These are phyloP conservation scores for Eudorina sp. DNA, from an alignment of 139 green algal species.

Conservation along the genomic window DNA sequence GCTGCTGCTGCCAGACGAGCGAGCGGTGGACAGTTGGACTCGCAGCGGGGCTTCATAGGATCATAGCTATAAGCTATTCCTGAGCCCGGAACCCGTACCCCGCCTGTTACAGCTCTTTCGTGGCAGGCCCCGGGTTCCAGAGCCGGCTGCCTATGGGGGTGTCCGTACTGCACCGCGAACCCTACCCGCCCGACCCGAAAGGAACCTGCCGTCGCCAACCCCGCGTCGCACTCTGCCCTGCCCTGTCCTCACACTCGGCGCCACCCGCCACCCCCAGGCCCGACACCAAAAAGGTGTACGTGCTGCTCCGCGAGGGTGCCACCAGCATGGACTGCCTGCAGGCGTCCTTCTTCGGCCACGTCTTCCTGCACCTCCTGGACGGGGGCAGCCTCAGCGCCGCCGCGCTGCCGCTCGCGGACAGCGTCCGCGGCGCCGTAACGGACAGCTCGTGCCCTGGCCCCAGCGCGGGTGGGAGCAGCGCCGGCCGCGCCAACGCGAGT, in stretches of 20 bases:
- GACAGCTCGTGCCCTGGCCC: slow-evolving; percentile 1
- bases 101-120: too few relatives aligned
- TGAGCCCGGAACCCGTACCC: too few relatives aligned
- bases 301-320: slow-evolving; percentile 82
- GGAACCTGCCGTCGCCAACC: too few relatives aligned
- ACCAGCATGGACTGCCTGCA: slow-evolving; percentile 66
- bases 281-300: slow-evolving; percentile 67
- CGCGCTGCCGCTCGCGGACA: neutral
- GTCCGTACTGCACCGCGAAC: too few relatives aligned
- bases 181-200: too few relatives aligned
- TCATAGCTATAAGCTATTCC: too few relatives aligned
- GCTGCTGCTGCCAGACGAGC: too few relatives aligned
- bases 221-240: neutral
- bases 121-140: too few relatives aligned
- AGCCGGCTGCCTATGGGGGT: too few relatives aligned
- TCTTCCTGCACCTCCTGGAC: slow-evolving; percentile 77
- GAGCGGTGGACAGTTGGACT: too few relatives aligned
- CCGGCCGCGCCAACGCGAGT: neutral
- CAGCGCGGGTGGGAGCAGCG: slow-evolving; percentile 18
- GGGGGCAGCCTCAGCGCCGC: neutral
- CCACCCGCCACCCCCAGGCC: neutral
- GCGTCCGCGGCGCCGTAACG: neutral
- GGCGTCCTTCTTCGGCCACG: slow-evolving; percentile 81
- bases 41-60: too few relatives aligned
- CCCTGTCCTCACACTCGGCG: too few relatives aligned